Base-by-base conservation (phyloP, 202 grass and related monocot species). In the Schoenoplectus triqueter region DNA sequence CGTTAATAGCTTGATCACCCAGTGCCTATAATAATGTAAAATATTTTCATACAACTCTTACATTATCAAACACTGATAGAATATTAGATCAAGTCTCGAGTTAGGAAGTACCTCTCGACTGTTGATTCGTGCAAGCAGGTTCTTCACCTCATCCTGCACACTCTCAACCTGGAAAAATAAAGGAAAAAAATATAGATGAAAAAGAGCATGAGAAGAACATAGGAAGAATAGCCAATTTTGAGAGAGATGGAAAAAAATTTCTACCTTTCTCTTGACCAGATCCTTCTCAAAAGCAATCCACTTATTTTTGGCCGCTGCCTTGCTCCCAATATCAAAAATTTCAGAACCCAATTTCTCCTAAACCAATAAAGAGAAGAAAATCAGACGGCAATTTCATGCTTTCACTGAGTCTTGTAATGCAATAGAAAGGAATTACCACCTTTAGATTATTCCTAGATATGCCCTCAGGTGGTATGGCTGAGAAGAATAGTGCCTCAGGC, bases 281-380 rank as follows among this genome's bases (percentile, higher is more conserved):
- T 89, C 87, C 44, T 92, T 97, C 45, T 97, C 90, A n/a, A 94
- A 87, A 10, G 80, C 85, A 55, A 97, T 87, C 91, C 94, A 97
- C 82, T 90, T 89, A 68, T 89, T 92, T 82, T 86, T 92, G 20
- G 90, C 88, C 0, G 94, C 90, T 5, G 90, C 69, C 74, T 89
- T 92, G 85, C 79, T 66, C 51, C 86, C 94, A 7, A 94, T 88
- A 21, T 88, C 87, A 18, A 87, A 88, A 39, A 86, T 57, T 19
- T 86, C 80, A 39, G 62, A 66, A 19, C 90, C 90, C 47, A 94
- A 45, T 87, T 90, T 90, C 61, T 90, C 92, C 88, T 97, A 51
- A 74, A 73, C 17, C 66, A 69, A 20, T 45, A 52, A 57, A 78
- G 64, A 83, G 63, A 87, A 63, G 18, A 51, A 52, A 72, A 52